Conservation (phyloP, 2,329 filamentous ascomycete species). For the Arachnomyces sp. region DNA sequence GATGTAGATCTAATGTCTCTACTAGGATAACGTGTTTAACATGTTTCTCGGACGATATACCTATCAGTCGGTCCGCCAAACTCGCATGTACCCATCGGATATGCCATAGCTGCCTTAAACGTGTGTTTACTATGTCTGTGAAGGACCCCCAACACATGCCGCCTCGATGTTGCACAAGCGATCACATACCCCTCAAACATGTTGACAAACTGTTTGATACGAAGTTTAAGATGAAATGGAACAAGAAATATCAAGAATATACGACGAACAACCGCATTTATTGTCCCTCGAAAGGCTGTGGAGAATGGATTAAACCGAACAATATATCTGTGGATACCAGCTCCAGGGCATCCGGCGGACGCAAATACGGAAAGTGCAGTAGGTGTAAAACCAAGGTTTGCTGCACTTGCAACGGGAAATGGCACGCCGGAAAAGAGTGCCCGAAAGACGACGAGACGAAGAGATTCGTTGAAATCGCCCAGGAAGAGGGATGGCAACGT, state of each 20-base stretch:
- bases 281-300: conserved; percentile 65
- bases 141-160: conserved; percentile 77
- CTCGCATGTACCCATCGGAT: conserved; percentile 73
- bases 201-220: conserved; percentile 68
- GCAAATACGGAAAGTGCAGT: conserved; percentile 62
- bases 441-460: conserved; percentile 44
- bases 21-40: conserved; percentile 62
- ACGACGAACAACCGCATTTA: conserved; percentile 68
- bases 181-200: conserved; percentile 66
- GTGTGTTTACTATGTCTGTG: conserved; percentile 66
- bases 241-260: conserved; percentile 70
- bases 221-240: conserved; percentile 72
- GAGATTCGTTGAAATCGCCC: conserved; percentile 53
- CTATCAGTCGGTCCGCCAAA: conserved; percentile 57
- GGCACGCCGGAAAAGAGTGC: conserved; percentile 64
- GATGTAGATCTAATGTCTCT: conserved; percentile 10
- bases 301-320: conserved; percentile 69
- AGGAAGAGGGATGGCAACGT: conserved; percentile 66
- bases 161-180: conserved; percentile 67
- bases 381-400: conserved; percentile 70
- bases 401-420: conserved; percentile 62
- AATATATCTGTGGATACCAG: conserved; percentile 52
- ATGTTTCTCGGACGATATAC: conserved; percentile 62
- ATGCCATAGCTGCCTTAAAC: conserved; percentile 69
- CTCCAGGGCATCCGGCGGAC: conserved; percentile 41